Base-by-base conservation (phyloP, 352 stramenopile species). In the Peronospora tabacina region DNA sequence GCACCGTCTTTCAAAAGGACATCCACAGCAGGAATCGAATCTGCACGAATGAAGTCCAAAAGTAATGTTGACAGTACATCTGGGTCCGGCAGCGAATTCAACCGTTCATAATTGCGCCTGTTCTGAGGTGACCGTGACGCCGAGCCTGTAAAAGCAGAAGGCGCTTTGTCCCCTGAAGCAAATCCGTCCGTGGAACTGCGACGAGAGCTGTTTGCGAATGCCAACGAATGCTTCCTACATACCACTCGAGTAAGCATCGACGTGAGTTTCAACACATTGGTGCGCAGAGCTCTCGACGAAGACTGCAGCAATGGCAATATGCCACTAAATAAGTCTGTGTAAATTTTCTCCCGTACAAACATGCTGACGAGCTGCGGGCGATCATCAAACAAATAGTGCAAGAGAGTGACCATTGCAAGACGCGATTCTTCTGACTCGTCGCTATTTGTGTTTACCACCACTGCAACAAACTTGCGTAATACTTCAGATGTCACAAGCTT, bases 1-100 rank as follows among this genome's bases (percentile, higher is more conserved):
- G 75, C 79, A 7, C 82, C 82, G 46, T 93, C 82, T 41, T 86
- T 85, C 17, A 93, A 55, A 20, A 90, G 51, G 9, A 75, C 65
- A 37, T 54, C 77, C 8, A 93, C 82, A n/a, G 75, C 80, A 53
- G 72, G 49, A 49, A 90, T 75, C 10, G 70, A 90, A 53, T 88
- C 73, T 13, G 66, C 62, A 38, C 75, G 72, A 44, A 90, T 71
- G 29, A 87, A 93, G 26, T 90, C 82, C 2, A 89, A 52, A 42
- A 90, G 43, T 22, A 90, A 45, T 4, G 54, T 80, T 11, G 73
- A 64, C 5, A 88, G 40, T 10, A 87, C 74, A 45, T 87, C 59
- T 10, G 75, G 74, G 39, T 87, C 76, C 1, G 78, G 69, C 3
- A 72, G 39, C 7, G 75, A 86, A 34, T 86, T 64, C 6, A 79